Percentiles rank a stretch among this genome's conserved stretches.
Conservation (phyloP, 192 early-diverging fungal genomes). For the Diversispora eburnea region DNA sequence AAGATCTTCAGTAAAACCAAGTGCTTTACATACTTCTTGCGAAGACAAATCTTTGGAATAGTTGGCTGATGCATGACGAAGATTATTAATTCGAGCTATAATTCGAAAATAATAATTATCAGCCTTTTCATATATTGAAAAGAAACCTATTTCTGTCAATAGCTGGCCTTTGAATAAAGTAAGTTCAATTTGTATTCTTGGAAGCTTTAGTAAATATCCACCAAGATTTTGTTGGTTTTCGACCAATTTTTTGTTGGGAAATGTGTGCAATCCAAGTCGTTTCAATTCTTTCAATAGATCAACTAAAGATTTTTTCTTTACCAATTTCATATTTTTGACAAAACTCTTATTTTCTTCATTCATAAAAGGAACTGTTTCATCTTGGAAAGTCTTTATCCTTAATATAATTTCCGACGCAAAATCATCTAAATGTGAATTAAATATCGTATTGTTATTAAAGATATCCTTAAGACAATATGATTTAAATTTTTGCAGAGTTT, state of each 20-base stretch:
- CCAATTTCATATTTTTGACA: constrained; percentile 62
- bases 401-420: constrained; percentile 53
- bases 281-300: constrained; percentile 73
- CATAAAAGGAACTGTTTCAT: constrained; percentile 50
- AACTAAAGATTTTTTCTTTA: constrained; percentile 74
- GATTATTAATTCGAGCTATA: constrained; percentile 59
- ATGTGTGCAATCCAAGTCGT: constrained; percentile 55
- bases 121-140: constrained; percentile 50
- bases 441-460: constrained; percentile 14
- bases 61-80: constrained; percentile 46
- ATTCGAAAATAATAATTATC: constrained; percentile 68
- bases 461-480: constrained; percentile 40
- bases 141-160: neutral
- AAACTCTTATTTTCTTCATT: constrained; percentile 53
- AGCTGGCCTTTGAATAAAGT: neutral
- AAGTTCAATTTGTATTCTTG: constrained; percentile 32
- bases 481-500: constrained; percentile 42
- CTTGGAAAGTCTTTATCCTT: constrained; percentile 55
- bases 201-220: constrained; percentile 43
- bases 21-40: constrained; percentile 59
- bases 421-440: constrained; percentile 40
- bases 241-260: constrained; percentile 34
- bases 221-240: constrained; percentile 41
- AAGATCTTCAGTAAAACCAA: constrained; percentile 66
- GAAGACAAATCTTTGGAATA: constrained; percentile 59